Conservation (phyloP, 345 rosid genomes). For the Populus euphratica region DNA sequence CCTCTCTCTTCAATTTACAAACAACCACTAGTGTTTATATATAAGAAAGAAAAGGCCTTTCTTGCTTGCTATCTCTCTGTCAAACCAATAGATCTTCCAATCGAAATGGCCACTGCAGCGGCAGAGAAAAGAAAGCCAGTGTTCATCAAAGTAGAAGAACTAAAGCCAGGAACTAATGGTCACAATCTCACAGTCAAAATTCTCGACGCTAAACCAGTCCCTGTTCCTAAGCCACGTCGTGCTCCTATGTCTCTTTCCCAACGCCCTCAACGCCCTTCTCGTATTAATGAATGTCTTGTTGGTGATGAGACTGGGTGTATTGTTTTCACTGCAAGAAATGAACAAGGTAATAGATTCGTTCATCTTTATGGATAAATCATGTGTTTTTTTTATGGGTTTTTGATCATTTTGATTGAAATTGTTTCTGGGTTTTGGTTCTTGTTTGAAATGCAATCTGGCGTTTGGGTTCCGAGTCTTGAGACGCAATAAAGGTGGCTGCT, state of each 20-base stretch:
- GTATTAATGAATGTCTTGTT: slow-evolving; percentile 73
- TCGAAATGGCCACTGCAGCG: slow-evolving; percentile 12
- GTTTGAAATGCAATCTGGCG: not conserved
- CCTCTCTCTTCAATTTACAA: not conserved
- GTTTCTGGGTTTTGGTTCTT: not conserved
- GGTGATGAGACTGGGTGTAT: slow-evolving; percentile 76
- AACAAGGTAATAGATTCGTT: slow-evolving; percentile 51
- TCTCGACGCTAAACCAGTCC: slow-evolving; percentile 35
- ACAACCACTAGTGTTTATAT: not conserved
- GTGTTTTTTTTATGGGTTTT: not conserved
- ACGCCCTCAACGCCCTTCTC: slow-evolving; percentile 47
- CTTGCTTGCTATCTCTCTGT: not conserved
- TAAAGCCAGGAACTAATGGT: slow-evolving; percentile 55
- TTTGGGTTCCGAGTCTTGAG: not conserved
- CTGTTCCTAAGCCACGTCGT: slow-evolving; percentile 46
- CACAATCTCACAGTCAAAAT: slow-evolving; percentile 56
- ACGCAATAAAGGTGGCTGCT: not conserved
- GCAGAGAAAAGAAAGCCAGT: slow-evolving; percentile 52
- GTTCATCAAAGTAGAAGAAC: slow-evolving; percentile 49
- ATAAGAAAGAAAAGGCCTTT: not conserved
- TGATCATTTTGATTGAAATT: not conserved
- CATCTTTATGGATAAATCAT: not conserved
- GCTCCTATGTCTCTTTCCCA: slow-evolving; percentile 39
- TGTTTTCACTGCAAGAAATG: slow-evolving; percentile 86
- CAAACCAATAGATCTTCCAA: not conserved